Conservation (phyloP, 73 alveolate genomes). For the Loxodes magnus region DNA sequence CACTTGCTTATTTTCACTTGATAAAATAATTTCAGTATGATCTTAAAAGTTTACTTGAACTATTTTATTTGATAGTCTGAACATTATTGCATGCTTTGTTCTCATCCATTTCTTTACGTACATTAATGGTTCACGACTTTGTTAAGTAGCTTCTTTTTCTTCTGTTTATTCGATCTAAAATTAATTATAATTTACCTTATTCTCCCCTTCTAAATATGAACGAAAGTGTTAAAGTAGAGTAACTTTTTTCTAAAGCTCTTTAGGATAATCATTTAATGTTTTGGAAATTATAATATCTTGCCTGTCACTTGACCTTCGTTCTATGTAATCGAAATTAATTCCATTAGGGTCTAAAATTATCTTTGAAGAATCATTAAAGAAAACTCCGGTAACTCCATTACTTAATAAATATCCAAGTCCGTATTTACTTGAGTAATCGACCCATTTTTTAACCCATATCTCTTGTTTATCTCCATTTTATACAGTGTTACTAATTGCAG, state of each 20-base stretch:
- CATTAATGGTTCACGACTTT: slow-evolving; percentile 10
- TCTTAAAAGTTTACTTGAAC: slow-evolving; percentile 94
- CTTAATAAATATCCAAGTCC: slow-evolving; percentile 35
- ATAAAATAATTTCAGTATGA: slow-evolving; percentile 80
- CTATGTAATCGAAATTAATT: slow-evolving; percentile 18
- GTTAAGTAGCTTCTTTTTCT: background rate
- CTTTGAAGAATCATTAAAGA: slow-evolving; percentile 31
- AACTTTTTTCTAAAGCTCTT: slow-evolving; percentile 36
- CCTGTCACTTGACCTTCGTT: slow-evolving; percentile 33
- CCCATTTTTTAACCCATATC: slow-evolving; percentile 36
- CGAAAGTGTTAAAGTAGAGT: slow-evolving; percentile 29
- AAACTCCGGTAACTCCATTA: slow-evolving; percentile 26
- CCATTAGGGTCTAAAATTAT: slow-evolving; percentile 16
- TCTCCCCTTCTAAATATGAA: slow-evolving; percentile 21
- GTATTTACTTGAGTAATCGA: slow-evolving; percentile 40
- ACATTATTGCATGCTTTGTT: slow-evolving; percentile 91
- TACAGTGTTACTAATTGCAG: no score
- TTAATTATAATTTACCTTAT: no score
- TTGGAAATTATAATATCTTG: slow-evolving; percentile 33
- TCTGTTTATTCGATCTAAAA: no score
- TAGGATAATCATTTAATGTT: slow-evolving; percentile 22
- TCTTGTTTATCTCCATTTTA: background rate
- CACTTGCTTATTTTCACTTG: slow-evolving; percentile 80
- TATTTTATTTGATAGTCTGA: slow-evolving; percentile 88
- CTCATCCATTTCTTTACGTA: slow-evolving; percentile 93